Base-by-base conservation (phyloP, 1,284 basidiomycete genomes). In the Papiliotrema nemorosa region DNA sequence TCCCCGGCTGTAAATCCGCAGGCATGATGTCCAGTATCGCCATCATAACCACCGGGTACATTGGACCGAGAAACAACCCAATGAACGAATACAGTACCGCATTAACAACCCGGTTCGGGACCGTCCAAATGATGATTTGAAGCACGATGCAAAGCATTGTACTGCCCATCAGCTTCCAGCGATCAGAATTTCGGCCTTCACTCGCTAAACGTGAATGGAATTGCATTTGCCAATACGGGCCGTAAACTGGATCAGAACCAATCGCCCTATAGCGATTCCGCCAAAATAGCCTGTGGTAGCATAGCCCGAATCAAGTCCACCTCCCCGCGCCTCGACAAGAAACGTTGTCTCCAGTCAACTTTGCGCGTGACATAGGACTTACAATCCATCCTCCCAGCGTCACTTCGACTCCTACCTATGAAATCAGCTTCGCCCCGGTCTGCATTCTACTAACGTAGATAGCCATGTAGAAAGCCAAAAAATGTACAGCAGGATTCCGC, bases 61-160 rank as follows among this genome's bases (percentile, higher is more conserved):
- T 81, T 1, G 84, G 84, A 0, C 72, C 75, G 14, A 76, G 57
- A 29, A 68, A 48, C 37, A 78, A 49, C 34, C 84, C 84, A 47
- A 84, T 74, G 45, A 84, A 62, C 3, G 82, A 77, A 34, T 83
- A 80, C 3, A 82, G 79, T 5, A 85, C 70, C 0, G 82, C 84
- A 63, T 81, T 80, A 21, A 79, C 80, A 33, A 84, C 70, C 21
- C 85, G 70, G 4, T 79, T 81, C 20, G 81, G 80, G 2, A 82
- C 79, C 22, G 82, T 77, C 85, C 84, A 86, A 34, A 86, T 75
- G 25, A 82, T 74, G n/a, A 84, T 63, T 60, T 85, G 80, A 22
- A 86, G 76, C 3, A 60, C 69, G 41, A 73, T 64, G 2, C 62
- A 55, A 22, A 67, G 29, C 18, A 54, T 25, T 2, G 70, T 55